Percentiles rank a stretch among this genome's conserved stretches.
Conservation (phyloP, 1,284 basidiomycete species). For the Puccinia triticina region DNA sequence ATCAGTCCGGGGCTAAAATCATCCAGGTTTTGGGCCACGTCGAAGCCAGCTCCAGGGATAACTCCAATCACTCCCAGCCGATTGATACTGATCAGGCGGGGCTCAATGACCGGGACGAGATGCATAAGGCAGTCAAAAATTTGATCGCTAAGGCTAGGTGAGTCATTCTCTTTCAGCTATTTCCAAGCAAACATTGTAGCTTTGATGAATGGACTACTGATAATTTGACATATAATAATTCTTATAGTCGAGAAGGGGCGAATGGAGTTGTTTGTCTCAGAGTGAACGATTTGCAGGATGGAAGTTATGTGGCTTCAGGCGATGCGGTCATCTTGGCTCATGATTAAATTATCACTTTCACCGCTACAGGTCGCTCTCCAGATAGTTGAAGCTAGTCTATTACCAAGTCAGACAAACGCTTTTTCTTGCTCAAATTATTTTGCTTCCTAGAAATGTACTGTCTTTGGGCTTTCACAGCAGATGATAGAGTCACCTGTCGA, state of each 20-base stretch:
- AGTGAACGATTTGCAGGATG: conserved; percentile 28
- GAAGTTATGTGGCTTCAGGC: conserved; percentile 40
- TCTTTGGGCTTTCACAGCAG: not conserved
- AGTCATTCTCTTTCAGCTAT: not conserved
- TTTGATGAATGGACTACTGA: not conserved
- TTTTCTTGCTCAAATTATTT: not conserved
- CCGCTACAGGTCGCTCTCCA: not conserved
- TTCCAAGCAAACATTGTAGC: not conserved
- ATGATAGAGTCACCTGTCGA: not conserved
- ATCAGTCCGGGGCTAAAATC: conserved; percentile 10
- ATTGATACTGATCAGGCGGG: not conserved
- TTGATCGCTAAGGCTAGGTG: conserved; percentile 44
- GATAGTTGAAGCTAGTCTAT: not conserved
- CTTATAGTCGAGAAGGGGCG: conserved; percentile 26
- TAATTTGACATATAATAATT: not conserved
- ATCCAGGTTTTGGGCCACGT: conserved; percentile 28
- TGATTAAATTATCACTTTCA: not conserved
- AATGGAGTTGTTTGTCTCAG: conserved; percentile 48
- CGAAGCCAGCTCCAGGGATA: conserved; percentile 34
- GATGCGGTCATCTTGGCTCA: conserved; percentile 35
- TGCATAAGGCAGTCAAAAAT: conserved; percentile 41
- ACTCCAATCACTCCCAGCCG: not conserved
- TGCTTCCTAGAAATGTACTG: not conserved
- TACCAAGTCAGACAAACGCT: not conserved
- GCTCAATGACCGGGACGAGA: conserved; percentile 4